phyloP scores from a whole-genome alignment of 2,329 filamentous ascomycete species.

The Claviceps purpurea region DNA sequence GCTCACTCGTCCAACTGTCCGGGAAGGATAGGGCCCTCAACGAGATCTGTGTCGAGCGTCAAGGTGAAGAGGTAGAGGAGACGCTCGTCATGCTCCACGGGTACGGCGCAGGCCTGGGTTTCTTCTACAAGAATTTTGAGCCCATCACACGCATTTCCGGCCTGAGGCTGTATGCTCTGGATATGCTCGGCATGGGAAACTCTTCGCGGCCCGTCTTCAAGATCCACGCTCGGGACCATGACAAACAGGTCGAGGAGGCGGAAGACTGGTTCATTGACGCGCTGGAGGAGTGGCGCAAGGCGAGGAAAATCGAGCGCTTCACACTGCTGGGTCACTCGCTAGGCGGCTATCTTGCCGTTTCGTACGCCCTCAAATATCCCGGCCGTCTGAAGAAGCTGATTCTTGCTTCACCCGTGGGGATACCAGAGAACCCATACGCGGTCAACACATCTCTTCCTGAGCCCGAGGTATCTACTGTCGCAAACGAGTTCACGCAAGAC shows the following conservation, averaged over 20 bases:
- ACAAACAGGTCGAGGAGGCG: conserved; percentile 72
- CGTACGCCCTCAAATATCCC: conserved; percentile 93
- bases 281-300: conserved; percentile 86
- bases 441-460: conserved; percentile 70
- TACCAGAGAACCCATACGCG: conserved; percentile 88
- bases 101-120: conserved; percentile 89
- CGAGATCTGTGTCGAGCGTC: conserved; percentile 79
- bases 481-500: conserved; percentile 68
- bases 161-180: conserved; percentile 87
- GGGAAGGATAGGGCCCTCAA: conserved; percentile 83
- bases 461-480: conserved; percentile 56
- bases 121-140: conserved; percentile 98
- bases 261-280: conserved; percentile 95
- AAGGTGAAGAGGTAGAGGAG: conserved; percentile 67
- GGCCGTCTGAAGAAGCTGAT: conserved; percentile 92
- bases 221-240: conserved; percentile 67
- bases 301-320: conserved; percentile 81
- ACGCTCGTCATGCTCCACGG: conserved; percentile 93
- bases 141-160: conserved; percentile 63
- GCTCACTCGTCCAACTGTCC: conserved; percentile 67
- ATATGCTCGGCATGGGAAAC: conserved; percentile 90
- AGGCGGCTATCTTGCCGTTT: conserved; percentile 87
- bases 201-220: conserved; percentile 73
- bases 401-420: conserved; percentile 82
- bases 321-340: conserved; percentile 88